phyloP scores from a whole-genome alignment of 2,329 filamentous ascomycete species.

The Penicillium rolfsii region DNA sequence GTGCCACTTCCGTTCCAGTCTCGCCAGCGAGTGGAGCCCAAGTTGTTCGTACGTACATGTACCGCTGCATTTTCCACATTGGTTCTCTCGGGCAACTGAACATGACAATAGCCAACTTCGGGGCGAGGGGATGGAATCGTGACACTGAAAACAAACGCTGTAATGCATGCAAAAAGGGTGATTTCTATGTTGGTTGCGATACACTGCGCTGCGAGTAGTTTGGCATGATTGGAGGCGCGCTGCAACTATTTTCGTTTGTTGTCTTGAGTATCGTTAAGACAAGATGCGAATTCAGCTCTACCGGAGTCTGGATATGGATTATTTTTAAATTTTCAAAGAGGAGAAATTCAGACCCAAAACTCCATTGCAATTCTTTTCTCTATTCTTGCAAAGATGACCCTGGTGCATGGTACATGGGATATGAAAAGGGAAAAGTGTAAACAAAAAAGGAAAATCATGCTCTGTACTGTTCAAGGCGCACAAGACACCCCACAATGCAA shows the following conservation, averaged over 20 bases:
- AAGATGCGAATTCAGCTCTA: no score
- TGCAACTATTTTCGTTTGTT: no score
- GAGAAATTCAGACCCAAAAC: constrained; percentile 8
- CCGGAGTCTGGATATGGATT: neutral
- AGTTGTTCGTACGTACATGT: constrained; percentile 3
- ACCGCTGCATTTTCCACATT: neutral
- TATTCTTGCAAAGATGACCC: constrained; percentile 21
- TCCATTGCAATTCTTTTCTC: constrained; percentile 26
- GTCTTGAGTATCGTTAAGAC: no score
- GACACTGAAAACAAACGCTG: neutral
- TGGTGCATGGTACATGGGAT: constrained; percentile 25
- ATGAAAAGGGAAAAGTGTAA: constrained; percentile 10
- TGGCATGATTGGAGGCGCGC: neutral
- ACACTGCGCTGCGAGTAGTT: neutral
- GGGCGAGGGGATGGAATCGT: constrained; percentile 1
- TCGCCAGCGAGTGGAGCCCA: constrained; percentile 5
- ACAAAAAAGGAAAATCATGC: constrained; percentile 14
- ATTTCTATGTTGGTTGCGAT: neutral
- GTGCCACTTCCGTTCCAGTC: neutral
- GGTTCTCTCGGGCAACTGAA: neutral
- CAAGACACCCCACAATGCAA: constrained; percentile 12
- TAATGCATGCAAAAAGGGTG: neutral
- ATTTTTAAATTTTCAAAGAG: no score
- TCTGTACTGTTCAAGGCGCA: constrained; percentile 16
- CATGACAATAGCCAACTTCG: neutral